Conservation (phyloP, 2,329 filamentous ascomycete genomes). For the Aspergillus pseudoviridinutans region DNA sequence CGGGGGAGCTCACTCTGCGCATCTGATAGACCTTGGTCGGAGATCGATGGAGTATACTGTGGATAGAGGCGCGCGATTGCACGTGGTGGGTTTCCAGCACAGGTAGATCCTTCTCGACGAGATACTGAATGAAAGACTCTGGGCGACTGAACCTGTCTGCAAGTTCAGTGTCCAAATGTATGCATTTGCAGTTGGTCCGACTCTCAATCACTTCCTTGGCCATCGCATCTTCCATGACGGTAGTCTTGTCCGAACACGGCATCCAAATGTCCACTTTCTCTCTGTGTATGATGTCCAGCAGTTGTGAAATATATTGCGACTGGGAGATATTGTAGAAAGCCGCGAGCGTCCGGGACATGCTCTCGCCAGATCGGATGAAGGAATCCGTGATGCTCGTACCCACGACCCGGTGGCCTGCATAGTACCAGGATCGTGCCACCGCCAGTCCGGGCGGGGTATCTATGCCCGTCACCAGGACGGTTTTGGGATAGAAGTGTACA, state of each 20-base stretch:
- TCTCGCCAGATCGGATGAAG: constrained; percentile 49
- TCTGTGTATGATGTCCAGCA: constrained; percentile 56
- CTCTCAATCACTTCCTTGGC: constrained; percentile 60
- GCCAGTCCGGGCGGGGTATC: constrained; percentile 68
- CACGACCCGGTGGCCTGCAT: constrained; percentile 64
- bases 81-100: constrained; percentile 54
- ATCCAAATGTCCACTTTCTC: constrained; percentile 70
- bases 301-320: constrained; percentile 51
- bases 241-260: constrained; percentile 65
- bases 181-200: constrained; percentile 55
- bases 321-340: constrained; percentile 51
- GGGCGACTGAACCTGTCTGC: constrained; percentile 62
- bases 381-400: constrained; percentile 61
- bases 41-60: constrained; percentile 48
- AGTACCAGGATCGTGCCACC: constrained; percentile 62
- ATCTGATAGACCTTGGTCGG: constrained; percentile 57
- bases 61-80: constrained; percentile 49
- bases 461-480: constrained; percentile 67
- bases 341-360: constrained; percentile 55
- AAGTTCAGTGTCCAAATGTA: constrained; percentile 59
- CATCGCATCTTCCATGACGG: constrained; percentile 62
- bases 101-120: constrained; percentile 51
- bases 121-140: constrained; percentile 60
- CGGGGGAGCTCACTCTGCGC: constrained; percentile 43
- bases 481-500: constrained; percentile 45